Evolutionary conservation across 805 yeast genomes (phyloP).

Genomic region (Wickerhamomyces canadensis): DNA sequence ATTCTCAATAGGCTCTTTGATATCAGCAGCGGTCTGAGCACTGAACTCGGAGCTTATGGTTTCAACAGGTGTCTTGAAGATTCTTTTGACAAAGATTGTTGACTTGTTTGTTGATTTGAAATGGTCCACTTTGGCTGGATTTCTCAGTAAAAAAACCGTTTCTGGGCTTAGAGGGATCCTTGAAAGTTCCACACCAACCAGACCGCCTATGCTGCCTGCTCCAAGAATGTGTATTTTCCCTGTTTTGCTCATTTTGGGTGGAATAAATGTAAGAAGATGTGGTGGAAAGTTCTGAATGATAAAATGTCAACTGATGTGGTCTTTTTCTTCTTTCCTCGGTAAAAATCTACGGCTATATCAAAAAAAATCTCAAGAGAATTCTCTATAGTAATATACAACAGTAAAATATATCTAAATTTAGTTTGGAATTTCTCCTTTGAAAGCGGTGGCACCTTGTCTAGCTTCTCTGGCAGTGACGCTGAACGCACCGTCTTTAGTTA

Average conservation of each 20-base stretch:
- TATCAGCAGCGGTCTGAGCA: conserved; percentile 12
- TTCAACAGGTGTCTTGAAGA: conserved; percentile 16
- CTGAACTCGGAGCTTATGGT: conserved; percentile 1
- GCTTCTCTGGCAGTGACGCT: conserved; percentile 59
- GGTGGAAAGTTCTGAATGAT: not conserved
- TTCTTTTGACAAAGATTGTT: conserved; percentile 13
- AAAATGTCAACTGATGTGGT: too few species aligned
- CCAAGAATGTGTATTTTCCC: conserved; percentile 19
- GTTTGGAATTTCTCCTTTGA: conserved; percentile 45
- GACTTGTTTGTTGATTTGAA: conserved; percentile 15
- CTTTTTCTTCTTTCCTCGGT: too few species aligned
- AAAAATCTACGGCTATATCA: too few species aligned
- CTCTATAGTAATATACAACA: too few species aligned
- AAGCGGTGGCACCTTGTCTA: conserved; percentile 50
- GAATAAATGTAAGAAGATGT: not conserved
- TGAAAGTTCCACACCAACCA: conserved; percentile 21
- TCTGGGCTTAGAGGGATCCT: conserved; percentile 13
- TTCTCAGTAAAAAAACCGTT: conserved; percentile 19
- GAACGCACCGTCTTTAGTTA: conserved; percentile 56
- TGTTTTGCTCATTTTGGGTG: not conserved
- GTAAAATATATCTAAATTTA: not conserved
- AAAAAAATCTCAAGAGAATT: too few species aligned
- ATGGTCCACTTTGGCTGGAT: conserved; percentile 11
- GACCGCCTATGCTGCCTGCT: conserved; percentile 25
- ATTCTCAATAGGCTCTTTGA: conserved; percentile 37